Evolutionary conservation across 345 rosid genomes (phyloP).

Genomic region (Arabidopsis suecica): DNA sequence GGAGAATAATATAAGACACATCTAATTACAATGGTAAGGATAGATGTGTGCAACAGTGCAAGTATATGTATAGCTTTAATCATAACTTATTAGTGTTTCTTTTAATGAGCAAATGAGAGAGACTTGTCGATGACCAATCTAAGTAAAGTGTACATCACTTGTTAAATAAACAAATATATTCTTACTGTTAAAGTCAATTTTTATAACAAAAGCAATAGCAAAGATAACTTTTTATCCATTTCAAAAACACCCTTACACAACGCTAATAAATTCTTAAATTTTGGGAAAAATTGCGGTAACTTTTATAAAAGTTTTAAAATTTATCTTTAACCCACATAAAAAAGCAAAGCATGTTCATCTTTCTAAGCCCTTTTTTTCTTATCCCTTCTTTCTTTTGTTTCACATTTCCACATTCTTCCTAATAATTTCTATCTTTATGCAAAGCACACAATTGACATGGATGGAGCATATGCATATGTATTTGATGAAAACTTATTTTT

Average conservation of each 20-base stretch:
- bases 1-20: neutral
- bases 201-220: slow-evolving; percentile 35
- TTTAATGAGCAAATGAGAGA: slow-evolving; percentile 32
- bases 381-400: slow-evolving; percentile 33
- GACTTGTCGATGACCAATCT: slow-evolving; percentile 32
- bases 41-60: neutral
- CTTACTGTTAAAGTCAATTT: slow-evolving; percentile 43
- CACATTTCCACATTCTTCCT: slow-evolving; percentile 2
- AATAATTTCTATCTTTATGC: slow-evolving; percentile 33
- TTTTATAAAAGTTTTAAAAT: slow-evolving; percentile 25
- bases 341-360: slow-evolving; percentile 36
- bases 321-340: slow-evolving; percentile 38
- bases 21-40: neutral
- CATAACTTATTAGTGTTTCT: slow-evolving; percentile 8
- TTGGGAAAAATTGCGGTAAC: slow-evolving; percentile 24
- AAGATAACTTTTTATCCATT: slow-evolving; percentile 39
- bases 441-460: slow-evolving; percentile 28
- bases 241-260: slow-evolving; percentile 28
- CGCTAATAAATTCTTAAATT: neutral
- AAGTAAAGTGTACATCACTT: slow-evolving; percentile 40
- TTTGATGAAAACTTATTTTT: slow-evolving; percentile 9
- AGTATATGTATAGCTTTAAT: neutral
- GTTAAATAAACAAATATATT: slow-evolving; percentile 1
- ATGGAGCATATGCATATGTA: slow-evolving; percentile 9
- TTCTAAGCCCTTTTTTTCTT: slow-evolving; percentile 23